phyloP scores from a whole-genome alignment of 2,329 filamentous ascomycete species.

The Daldinia eschscholtzii region DNA sequence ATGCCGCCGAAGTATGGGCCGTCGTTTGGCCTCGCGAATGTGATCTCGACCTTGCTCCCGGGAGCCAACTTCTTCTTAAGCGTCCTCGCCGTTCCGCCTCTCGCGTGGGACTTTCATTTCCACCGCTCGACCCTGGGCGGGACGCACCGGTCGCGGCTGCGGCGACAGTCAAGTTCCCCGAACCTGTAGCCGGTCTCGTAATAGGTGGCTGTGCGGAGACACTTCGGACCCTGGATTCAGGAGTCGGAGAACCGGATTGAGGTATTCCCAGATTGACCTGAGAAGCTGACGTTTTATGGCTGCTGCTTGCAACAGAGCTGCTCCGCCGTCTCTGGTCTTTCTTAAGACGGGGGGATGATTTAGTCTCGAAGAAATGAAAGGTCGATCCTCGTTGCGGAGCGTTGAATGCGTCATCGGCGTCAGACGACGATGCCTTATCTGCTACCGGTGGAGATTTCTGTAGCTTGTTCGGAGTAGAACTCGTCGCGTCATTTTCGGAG shows the following conservation, averaged over 20 bases:
- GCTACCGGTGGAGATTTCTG: slow-evolving; percentile 45
- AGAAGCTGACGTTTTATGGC: slow-evolving; percentile 34
- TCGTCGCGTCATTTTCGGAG: slow-evolving; percentile 32
- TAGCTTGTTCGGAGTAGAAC: slow-evolving; percentile 36
- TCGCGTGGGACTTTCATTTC: slow-evolving; percentile 59
- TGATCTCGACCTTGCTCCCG: slow-evolving; percentile 64
- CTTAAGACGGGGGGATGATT: slow-evolving; percentile 46
- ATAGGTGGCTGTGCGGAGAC: slow-evolving; percentile 62
- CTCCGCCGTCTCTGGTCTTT: slow-evolving; percentile 49
- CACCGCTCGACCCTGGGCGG: slow-evolving; percentile 55
- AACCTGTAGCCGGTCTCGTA: slow-evolving; percentile 43
- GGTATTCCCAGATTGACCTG: slow-evolving; percentile 39
- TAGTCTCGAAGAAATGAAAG: slow-evolving; percentile 48
- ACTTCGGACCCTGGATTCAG: slow-evolving; percentile 60
- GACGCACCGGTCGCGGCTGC: slow-evolving; percentile 44
- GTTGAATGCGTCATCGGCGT: slow-evolving; percentile 22
- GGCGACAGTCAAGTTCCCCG: slow-evolving; percentile 52
- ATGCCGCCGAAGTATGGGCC: slow-evolving; percentile 56
- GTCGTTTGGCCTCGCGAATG: slow-evolving; percentile 58
- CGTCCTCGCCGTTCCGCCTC: slow-evolving; percentile 56
- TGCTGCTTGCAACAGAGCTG: slow-evolving; percentile 46
- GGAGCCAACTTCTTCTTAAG: slow-evolving; percentile 67
- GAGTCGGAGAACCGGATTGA: slow-evolving; percentile 47
- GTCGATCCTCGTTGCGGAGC: slow-evolving; percentile 41
- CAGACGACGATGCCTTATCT: slow-evolving; percentile 40